These are phyloP conservation scores for Adansonia madagascariensis DNA, from an alignment of 441 rosid genomes.

Conservation along the genomic window DNA sequence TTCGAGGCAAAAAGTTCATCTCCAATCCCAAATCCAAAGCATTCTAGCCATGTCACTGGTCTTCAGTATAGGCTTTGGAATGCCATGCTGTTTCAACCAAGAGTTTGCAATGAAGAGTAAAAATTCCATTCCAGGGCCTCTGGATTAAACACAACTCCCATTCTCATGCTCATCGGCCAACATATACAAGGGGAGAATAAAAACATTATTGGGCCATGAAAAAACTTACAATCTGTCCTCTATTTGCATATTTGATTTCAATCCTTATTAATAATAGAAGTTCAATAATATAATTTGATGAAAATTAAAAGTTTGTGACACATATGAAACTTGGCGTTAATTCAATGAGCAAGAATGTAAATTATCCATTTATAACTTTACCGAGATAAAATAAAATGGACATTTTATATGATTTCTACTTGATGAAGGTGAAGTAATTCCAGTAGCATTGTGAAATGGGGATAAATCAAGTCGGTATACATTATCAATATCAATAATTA, in stretches of 20 bases:
- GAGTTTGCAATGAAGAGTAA: constrained; percentile 54
- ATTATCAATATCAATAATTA: constrained; percentile 57
- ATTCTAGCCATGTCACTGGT: constrained; percentile 82
- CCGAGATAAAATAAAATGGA: not conserved
- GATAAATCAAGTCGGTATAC: constrained; percentile 66
- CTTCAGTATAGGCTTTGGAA: constrained; percentile 72
- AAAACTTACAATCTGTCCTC: not conserved
- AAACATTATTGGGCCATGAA: not conserved
- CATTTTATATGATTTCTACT: constrained; percentile 40
- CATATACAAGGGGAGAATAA: not conserved
- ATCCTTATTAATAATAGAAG: constrained; percentile 19
- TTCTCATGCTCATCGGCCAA: constrained; percentile 75
- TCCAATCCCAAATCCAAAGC: constrained; percentile 83
- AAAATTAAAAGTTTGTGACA: too few relatives aligned
- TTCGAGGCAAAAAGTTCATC: constrained; percentile 72
- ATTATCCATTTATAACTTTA: too few relatives aligned
- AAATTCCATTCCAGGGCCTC: constrained; percentile 69
- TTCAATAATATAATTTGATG: too few relatives aligned
- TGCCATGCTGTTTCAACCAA: constrained; percentile 65
- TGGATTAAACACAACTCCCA: constrained; percentile 89
- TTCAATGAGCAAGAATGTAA: too few relatives aligned
- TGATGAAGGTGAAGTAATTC: constrained; percentile 57
- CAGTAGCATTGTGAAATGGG: constrained; percentile 66
- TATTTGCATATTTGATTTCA: not conserved
- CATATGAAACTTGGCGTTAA: too few relatives aligned